Percentiles rank a stretch among this genome's conserved stretches.
Evolutionary conservation across 495 filamentous ascomycete species (phyloP).

Genomic region (Pseudomonodictys pantanalensis): DNA sequence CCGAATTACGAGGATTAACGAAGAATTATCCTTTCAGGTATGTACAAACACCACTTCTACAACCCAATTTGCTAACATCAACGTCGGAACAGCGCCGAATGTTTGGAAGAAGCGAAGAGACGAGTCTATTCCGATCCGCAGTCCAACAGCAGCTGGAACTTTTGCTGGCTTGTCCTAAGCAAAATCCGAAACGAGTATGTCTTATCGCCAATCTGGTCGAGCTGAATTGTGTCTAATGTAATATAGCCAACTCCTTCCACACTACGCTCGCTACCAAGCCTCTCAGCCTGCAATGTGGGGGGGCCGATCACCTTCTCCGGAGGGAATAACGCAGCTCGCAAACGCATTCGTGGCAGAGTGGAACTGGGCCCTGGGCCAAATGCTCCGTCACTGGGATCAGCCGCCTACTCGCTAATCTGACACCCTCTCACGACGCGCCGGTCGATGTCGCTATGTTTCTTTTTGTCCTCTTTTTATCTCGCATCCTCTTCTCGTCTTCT

Average conservation of each 20-base stretch:
- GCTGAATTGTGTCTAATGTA: constrained; percentile 15
- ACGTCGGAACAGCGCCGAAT: constrained; percentile 51
- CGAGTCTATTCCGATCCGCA: constrained; percentile 63
- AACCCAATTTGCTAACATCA: not conserved
- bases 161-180: constrained; percentile 69
- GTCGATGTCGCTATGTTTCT: not conserved
- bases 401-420: constrained; percentile 44
- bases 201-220: not conserved
- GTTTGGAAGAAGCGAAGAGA: constrained; percentile 64
- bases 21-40: constrained; percentile 64
- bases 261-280: constrained; percentile 60
- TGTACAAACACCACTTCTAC: not conserved
- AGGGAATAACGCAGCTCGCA: constrained; percentile 58
- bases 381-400: constrained; percentile 68
- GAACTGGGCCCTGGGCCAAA: constrained; percentile 60
- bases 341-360: constrained; percentile 65
- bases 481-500: not conserved
- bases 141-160: constrained; percentile 71
- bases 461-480: not conserved
- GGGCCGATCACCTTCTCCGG: constrained; percentile 52
- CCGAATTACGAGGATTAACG: constrained; percentile 66
- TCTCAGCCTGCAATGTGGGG: constrained; percentile 72
- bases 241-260: constrained; percentile 55
- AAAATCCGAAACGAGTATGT: constrained; percentile 67
- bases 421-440: not conserved